Conservation (phyloP, 768 basidiomycete species). For the Boletus speciosus region DNA sequence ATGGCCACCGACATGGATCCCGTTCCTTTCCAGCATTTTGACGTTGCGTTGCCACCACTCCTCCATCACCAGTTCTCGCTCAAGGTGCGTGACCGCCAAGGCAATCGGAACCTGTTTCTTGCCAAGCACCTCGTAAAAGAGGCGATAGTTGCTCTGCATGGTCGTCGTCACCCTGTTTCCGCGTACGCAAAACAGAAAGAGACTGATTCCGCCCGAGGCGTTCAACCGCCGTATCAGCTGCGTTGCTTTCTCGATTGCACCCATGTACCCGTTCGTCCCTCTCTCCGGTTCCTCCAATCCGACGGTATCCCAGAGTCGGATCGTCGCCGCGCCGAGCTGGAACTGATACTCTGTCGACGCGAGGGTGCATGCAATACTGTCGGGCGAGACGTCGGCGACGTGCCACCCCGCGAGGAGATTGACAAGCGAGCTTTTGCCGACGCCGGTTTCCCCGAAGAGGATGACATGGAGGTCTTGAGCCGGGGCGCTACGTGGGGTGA, state of each 20-base stretch:
- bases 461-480: slow-evolving; percentile 30
- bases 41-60: slow-evolving; percentile 31
- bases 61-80: slow-evolving; percentile 30
- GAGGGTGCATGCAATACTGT: slow-evolving; percentile 33
- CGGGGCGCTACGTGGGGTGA: slow-evolving; percentile 18
- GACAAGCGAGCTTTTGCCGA: slow-evolving; percentile 32
- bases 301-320: slow-evolving; percentile 33
- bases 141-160: slow-evolving; percentile 29
- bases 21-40: slow-evolving; percentile 12
- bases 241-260: slow-evolving; percentile 28
- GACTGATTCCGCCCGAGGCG: slow-evolving; percentile 26
- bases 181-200: slow-evolving; percentile 34
- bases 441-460: slow-evolving; percentile 41
- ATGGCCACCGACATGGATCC: slow-evolving; percentile 23
- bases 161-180: slow-evolving; percentile 28
- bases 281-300: slow-evolving; percentile 28
- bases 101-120: slow-evolving; percentile 36
- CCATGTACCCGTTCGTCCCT: slow-evolving; percentile 16
- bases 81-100: slow-evolving; percentile 39
- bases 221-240: slow-evolving; percentile 31
- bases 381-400: slow-evolving; percentile 22
- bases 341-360: slow-evolving; percentile 24
- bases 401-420: slow-evolving; percentile 38
- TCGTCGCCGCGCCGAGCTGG: slow-evolving; percentile 17
- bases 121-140: slow-evolving; percentile 42